Percentiles rank a stretch among this genome's conserved stretches.
Evolutionary conservation across 164 flowering plant genomes (phyloP).

Genomic region (Kalanchoe fedtschenkoi): DNA sequence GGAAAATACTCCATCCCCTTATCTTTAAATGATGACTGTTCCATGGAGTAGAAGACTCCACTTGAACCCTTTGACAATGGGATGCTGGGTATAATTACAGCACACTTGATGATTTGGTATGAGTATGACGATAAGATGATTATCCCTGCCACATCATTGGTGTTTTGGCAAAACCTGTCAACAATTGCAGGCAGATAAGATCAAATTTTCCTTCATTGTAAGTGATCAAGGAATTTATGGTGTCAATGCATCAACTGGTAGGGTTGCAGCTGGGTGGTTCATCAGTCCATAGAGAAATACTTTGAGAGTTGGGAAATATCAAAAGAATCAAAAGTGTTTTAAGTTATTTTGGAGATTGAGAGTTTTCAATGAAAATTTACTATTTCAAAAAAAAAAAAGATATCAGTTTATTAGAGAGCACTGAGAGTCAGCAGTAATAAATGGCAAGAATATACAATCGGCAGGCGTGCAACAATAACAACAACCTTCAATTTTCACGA

Average conservation of each 20-base stretch:
- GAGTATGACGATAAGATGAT: background rate
- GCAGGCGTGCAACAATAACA: no score
- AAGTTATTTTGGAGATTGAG: no score
- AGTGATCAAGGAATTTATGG: no score
- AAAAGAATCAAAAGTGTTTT: no score
- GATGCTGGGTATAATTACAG: background rate
- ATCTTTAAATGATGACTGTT: conserved; percentile 27
- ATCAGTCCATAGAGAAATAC: no score
- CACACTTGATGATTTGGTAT: background rate
- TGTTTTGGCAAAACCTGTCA: background rate
- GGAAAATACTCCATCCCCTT: conserved; percentile 24
- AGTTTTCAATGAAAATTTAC: no score
- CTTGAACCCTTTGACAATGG: background rate
- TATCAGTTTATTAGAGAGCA: background rate
- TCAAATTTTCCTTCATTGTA: no score
- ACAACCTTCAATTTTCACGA: no score
- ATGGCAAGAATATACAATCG: background rate
- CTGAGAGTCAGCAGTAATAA: background rate
- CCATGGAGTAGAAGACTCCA: conserved; percentile 16
- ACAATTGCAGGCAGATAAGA: background rate
- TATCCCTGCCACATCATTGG: background rate
- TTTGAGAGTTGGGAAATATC: no score
- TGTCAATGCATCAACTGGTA: no score
- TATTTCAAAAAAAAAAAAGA: no score
- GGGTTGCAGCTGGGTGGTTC: no score